Conservation (phyloP, 2,329 filamentous ascomycete genomes). For the Parastagonospora avenae region DNA sequence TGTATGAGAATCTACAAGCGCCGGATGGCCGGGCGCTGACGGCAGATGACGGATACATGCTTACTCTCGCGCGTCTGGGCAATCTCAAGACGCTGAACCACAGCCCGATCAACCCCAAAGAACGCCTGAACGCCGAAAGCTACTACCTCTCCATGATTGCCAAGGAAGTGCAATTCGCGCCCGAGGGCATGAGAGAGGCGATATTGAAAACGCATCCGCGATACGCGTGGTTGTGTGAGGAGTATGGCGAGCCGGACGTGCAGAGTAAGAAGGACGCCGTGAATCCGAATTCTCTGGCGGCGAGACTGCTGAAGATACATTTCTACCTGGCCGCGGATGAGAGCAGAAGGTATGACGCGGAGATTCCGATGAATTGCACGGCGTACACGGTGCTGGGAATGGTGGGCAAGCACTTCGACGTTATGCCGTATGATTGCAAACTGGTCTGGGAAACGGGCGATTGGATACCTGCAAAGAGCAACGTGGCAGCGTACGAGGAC, state of each 20-base stretch:
- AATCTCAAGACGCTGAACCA: slow-evolving; percentile 74
- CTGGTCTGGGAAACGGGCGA: slow-evolving; percentile 91
- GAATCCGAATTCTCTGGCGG: slow-evolving; percentile 82
- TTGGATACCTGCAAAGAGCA: slow-evolving; percentile 74
- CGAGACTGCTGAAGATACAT: slow-evolving; percentile 68
- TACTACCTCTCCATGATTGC: slow-evolving; percentile 90
- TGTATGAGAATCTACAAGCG: slow-evolving; percentile 66
- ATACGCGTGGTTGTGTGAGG: slow-evolving; percentile 73
- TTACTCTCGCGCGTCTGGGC: slow-evolving; percentile 77
- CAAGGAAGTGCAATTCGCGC: slow-evolving; percentile 69
- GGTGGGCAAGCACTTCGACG: slow-evolving; percentile 70
- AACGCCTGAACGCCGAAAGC: slow-evolving; percentile 86
- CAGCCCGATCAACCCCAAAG: slow-evolving; percentile 68
- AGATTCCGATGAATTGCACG: slow-evolving; percentile 76
- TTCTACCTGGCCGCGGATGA: slow-evolving; percentile 53
- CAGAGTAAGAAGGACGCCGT: slow-evolving; percentile 54
- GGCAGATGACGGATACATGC: slow-evolving; percentile 85
- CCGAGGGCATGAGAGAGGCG: slow-evolving; percentile 57
- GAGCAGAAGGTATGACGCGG: slow-evolving; percentile 35
- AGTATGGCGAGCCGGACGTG: slow-evolving; percentile 74
- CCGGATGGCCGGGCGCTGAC: slow-evolving; percentile 52
- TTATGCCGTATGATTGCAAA: slow-evolving; percentile 67
- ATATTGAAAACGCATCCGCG: slow-evolving; percentile 71
- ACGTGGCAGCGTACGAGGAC: slow-evolving; percentile 63
- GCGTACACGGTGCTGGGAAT: slow-evolving; percentile 83